Conservation (phyloP, 2,329 filamentous ascomycete species). For the Aureobasidium vineae region DNA sequence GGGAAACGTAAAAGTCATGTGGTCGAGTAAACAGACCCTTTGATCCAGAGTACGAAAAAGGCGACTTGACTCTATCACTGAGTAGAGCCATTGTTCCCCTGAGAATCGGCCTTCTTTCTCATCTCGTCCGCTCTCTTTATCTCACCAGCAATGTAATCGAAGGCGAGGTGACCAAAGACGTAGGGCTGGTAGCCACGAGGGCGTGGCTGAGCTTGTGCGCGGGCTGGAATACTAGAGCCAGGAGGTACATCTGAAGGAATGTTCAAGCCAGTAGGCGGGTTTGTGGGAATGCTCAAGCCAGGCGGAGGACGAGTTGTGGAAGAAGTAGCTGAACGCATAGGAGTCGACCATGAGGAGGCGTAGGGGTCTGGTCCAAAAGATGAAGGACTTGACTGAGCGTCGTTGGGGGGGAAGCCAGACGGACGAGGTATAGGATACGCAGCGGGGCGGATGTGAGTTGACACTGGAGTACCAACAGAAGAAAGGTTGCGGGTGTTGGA, state of each 20-base stretch:
- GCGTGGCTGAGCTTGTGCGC: not conserved
- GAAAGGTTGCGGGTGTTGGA: too few relatives aligned
- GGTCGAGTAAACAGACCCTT: not conserved
- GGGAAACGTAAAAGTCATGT: not conserved
- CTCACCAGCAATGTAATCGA: not conserved
- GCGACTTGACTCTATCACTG: not conserved
- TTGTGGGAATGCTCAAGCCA: not conserved
- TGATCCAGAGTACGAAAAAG: too few relatives aligned
- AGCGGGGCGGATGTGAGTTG: not conserved
- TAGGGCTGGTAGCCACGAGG: not conserved
- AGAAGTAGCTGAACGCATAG: not conserved
- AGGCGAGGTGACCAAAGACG: slow-evolving; percentile 13
- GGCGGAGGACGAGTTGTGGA: not conserved
- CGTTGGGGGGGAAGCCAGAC: not conserved
- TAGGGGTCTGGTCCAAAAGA: not conserved
- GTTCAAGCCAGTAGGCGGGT: not conserved
- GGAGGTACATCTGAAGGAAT: not conserved
- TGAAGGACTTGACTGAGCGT: not conserved
- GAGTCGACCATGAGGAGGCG: not conserved
- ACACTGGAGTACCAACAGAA: not conserved
- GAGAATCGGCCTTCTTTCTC: not conserved
- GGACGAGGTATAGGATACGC: not conserved
- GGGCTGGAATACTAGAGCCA: not conserved
- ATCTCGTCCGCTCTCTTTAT: not conserved
- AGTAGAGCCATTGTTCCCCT: not conserved